Conservation (phyloP, 2,329 filamentous ascomycete genomes). For the Talaromyces rugulosus region DNA sequence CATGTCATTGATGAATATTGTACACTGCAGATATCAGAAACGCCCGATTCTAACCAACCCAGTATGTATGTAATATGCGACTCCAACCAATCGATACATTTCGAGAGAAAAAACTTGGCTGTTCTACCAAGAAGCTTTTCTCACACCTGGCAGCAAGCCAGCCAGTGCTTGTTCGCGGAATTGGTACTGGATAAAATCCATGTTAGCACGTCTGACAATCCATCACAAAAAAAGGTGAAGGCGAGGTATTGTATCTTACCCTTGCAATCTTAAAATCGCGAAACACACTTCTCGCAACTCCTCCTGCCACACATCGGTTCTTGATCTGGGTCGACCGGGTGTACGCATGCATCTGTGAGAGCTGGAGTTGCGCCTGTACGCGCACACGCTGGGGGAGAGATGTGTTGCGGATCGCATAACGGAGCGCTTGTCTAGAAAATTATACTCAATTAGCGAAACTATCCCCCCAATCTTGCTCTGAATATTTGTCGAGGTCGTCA, state of each 20-base stretch:
- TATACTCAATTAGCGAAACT: not conserved
- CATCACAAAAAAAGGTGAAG: not conserved
- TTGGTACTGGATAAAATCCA: conserved; percentile 62
- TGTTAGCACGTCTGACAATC: not conserved
- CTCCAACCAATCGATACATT: not conserved
- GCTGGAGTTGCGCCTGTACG: conserved; percentile 86
- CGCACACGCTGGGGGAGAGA: conserved; percentile 75
- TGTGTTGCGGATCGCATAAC: conserved; percentile 92
- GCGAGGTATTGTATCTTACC: conserved; percentile 54
- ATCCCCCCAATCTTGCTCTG: not conserved
- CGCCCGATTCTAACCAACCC: conserved; percentile 3
- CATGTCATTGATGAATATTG: conserved; percentile 4
- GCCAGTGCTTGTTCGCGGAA: conserved; percentile 86
- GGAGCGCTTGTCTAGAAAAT: conserved; percentile 57
- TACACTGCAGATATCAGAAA: conserved; percentile 6
- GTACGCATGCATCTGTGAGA: conserved; percentile 94
- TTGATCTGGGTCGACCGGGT: conserved; percentile 89
- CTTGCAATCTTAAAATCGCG: conserved; percentile 87
- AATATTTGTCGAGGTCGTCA: not conserved
- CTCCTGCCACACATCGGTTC: conserved; percentile 88
- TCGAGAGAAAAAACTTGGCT: not conserved
- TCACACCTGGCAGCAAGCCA: conserved; percentile 84
- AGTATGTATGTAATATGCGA: not conserved
- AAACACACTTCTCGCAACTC: conserved; percentile 85
- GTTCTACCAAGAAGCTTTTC: conserved; percentile 88